Evolutionary conservation across 23 red algal species (phyloP).

Genomic region (Agarophyton chilense): DNA sequence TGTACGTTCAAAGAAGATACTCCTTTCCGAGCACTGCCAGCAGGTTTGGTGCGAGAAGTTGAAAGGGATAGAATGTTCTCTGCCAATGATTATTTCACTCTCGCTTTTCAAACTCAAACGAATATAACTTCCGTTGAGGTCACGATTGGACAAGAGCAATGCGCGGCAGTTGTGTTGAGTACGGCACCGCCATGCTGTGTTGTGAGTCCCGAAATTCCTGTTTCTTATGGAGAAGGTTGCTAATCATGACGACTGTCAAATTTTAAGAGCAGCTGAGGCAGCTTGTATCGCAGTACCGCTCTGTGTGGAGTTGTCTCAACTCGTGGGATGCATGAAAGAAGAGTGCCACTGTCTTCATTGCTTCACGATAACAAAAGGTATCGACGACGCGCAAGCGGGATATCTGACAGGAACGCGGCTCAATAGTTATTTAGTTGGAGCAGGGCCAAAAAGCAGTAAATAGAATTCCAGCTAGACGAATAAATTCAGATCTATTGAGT

Average conservation of each 20-base stretch:
- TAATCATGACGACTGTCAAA: not conserved
- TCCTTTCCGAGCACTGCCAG: not conserved
- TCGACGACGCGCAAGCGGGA: too few species aligned
- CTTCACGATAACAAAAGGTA: too few species aligned
- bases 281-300: not conserved
- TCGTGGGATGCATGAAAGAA: too few species aligned
- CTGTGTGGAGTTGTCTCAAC: too few species aligned
- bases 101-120: not conserved
- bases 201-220: not conserved
- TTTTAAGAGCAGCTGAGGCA: not conserved
- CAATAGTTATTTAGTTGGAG: too few species aligned
- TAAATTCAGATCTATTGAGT: too few species aligned
- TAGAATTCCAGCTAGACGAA: too few species aligned
- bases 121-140: not conserved
- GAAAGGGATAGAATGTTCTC: not conserved
- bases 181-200: constrained; percentile 7
- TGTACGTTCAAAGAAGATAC: not conserved
- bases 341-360: too few species aligned
- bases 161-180: constrained; percentile 13
- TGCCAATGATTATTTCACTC: not conserved
- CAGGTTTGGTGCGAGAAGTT: not conserved
- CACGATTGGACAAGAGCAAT: not conserved
- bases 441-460: too few species aligned
- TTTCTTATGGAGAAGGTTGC: not conserved
- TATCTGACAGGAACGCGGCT: too few species aligned